Evolutionary conservation across 106 monocot species (phyloP), one percentile per base, ranked within the genome.

Genomic region (Dendrobium officinale): DNA sequence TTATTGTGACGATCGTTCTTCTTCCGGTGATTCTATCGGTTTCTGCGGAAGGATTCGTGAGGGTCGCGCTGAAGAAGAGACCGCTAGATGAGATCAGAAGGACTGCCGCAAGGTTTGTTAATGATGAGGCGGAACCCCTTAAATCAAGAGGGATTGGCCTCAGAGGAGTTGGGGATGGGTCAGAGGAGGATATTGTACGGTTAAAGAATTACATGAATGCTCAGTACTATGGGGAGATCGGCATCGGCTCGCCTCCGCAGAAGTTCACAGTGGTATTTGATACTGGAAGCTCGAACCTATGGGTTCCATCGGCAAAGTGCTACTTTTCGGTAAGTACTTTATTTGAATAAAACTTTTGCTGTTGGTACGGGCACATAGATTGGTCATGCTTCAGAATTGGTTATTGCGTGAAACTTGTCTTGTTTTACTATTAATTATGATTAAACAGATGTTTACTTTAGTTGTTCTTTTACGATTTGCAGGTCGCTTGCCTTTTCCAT

Each of bases 171-270:
- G 70, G 72, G 6, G 54, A 84, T 4, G 84, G 67, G 10, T 87
- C 81, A 31, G 83, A 80, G 13, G 55, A 81, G 3, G 99, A 99
- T 75, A 90, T 95, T 51, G 47, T 99, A 6, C 19, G 82, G 15
- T 91, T 99, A 5, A 99, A 93, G 87, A 99, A 99, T 81, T 99
- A 99, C 87, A 83, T 99, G 90, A 93, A 99, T 74, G 99, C 99
- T 1, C 99, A 99, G 85, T 99, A 99, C 78, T 99, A 90, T 80
- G 99, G 95, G 78, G 99, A 99, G 88, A 95, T 99, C 43, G 93
- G 91, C 19, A 82, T 99, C 77, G 92, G 99, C 9, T 51, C 93
- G 8, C 88, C 99, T 26, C 41, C 95, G 9, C 99, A 99, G 88
- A 95, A 91, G 76, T 99, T 99, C 67, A 95, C 95, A 4, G 99